Evolutionary conservation across 306 rosid genomes (phyloP), one percentile per base, ranked within the genome.

Genomic region (Cicer arietinum): DNA sequence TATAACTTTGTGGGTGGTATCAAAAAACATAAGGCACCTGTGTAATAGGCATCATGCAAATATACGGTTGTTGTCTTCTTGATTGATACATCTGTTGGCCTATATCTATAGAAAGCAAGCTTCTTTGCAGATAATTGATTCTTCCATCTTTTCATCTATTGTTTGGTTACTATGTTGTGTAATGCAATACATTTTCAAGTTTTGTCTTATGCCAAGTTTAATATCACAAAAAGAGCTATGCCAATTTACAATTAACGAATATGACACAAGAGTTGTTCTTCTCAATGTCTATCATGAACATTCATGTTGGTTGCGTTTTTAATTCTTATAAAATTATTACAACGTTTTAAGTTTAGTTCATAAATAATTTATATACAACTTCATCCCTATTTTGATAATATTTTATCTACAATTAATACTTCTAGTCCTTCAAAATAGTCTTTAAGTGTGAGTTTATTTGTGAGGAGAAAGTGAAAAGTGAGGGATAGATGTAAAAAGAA

Each of bases 111-210:
- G 46, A 13, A 52, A 47, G 18, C 71, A 78, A 69, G 35, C 20
- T 69, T 70, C 72, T 69, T 48, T 50, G 3, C 65, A 18, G 17
- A 79, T 67, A 63, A 79, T 79, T 73, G 60, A 56, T 79, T 72
- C 78, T 63, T 79, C 58, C 50, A 79, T 65, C 61, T 79, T 53
- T 65, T 64, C 69, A 73, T 63, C 35, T 62, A n/a, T 50, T 64
- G 52, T 73, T 47, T 72, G 62, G 70, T 65, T 79, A 45, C 63
- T 46, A 54, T 79, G 70, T 22, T 18, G 10, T 71, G 54, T 46
- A 56, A 72, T 65, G 41, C 13, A 64, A 60, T 68, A 53, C 62
- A 73, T 54, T 79, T 73, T 73, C 79, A 65, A 72, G 53, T 65
- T 71, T 53, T 73, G 54, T 54, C 68, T 73, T 44, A 17, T n/a